Evolutionary conservation across 305 asterid genomes (phyloP).

Genomic region (Euphrasia arctica): DNA sequence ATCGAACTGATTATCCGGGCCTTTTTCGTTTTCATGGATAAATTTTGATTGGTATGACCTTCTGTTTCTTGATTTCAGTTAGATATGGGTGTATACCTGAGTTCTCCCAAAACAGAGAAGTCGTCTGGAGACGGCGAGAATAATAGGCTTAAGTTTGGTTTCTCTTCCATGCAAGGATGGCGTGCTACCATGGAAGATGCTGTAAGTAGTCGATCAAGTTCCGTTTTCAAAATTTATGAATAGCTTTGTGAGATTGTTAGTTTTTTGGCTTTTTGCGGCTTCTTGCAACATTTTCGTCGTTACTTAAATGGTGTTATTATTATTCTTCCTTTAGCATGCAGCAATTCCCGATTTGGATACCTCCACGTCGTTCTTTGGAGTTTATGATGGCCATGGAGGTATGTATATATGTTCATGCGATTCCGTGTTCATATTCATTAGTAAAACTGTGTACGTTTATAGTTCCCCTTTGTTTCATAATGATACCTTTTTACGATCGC

Average conservation of each 20-base stretch:
- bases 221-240: neutral
- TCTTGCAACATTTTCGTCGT: neutral
- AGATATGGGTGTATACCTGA: slow-evolving; percentile 88
- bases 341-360: slow-evolving; percentile 73
- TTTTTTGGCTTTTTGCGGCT: neutral
- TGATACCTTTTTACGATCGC: no score
- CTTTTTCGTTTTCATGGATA: no score
- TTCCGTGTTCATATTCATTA: neutral
- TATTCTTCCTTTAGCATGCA: slow-evolving; percentile 61
- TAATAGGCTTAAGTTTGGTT: slow-evolving; percentile 63
- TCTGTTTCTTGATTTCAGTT: slow-evolving; percentile 39
- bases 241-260: neutral
- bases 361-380: slow-evolving; percentile 89
- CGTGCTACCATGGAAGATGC: slow-evolving; percentile 99
- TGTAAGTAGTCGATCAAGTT: slow-evolving; percentile 46
- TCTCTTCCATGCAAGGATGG: slow-evolving; percentile 99
- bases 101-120: slow-evolving; percentile 89
- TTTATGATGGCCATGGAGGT: slow-evolving; percentile 98
- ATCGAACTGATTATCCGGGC: slow-evolving; percentile 1
- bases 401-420: slow-evolving; percentile 36
- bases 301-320: slow-evolving; percentile 16
- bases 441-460: no score
- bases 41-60: slow-evolving; percentile 5
- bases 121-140: slow-evolving; percentile 81
- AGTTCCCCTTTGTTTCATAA: neutral